Percentiles rank a stretch among this genome's conserved stretches.
phyloP scores from a whole-genome alignment of 1,284 basidiomycete species.

The Heimioporus retisporus region DNA sequence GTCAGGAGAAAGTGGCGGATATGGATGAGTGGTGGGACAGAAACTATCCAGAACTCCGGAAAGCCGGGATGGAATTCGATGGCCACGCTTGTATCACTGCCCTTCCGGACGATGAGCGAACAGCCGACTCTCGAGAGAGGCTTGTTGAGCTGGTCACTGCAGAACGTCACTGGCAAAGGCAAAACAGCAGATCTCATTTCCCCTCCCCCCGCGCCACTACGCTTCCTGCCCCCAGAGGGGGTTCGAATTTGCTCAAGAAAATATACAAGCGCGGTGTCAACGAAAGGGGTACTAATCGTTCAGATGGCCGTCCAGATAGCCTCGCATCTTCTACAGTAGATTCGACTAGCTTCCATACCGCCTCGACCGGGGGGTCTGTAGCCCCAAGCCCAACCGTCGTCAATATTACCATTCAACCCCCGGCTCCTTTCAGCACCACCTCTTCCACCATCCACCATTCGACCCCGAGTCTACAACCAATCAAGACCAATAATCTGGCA shows the following conservation, averaged over 20 bases:
- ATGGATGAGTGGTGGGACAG: constrained; percentile 43
- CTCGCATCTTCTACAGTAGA: not conserved
- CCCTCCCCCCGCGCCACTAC: constrained; percentile 16
- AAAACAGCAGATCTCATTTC: constrained; percentile 25
- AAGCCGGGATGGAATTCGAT: constrained; percentile 33
- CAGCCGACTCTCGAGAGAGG: constrained; percentile 22
- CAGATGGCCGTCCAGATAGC: no score
- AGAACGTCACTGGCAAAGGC: constrained; percentile 20
- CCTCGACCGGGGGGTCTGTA: constrained; percentile 19
- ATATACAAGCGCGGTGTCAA: not conserved
- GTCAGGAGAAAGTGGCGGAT: constrained; percentile 25
- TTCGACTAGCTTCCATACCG: constrained; percentile 22
- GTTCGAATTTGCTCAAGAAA: not conserved
- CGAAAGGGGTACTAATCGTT: not conserved
- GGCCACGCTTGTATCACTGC: constrained; percentile 37
- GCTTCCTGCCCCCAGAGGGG: not conserved
- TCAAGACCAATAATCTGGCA: constrained; percentile 6
- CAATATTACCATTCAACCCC: constrained; percentile 9
- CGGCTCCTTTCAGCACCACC: constrained; percentile 16
- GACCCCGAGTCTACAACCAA: not conserved
- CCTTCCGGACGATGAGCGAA: constrained; percentile 18
- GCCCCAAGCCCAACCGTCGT: constrained; percentile 12
- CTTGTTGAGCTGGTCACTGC: constrained; percentile 24
- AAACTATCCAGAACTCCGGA: constrained; percentile 20
- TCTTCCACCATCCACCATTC: no score